Conservation (phyloP, 345 rosid species). For the Erysimum cheiranthoides region DNA sequence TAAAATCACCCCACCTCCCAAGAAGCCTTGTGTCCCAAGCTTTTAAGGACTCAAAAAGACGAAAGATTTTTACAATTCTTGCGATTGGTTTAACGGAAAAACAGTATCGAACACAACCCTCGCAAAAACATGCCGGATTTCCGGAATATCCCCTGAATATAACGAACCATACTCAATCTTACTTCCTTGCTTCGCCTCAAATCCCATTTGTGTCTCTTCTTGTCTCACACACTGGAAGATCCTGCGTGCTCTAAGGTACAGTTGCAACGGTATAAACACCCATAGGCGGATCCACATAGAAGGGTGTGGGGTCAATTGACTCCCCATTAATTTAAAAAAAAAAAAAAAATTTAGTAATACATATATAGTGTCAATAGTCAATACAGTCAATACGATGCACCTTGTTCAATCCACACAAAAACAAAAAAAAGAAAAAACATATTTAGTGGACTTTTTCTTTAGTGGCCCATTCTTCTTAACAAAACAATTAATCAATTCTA, state of each 20-base stretch:
- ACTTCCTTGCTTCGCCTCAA: constrained; percentile 57
- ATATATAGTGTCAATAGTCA: too few relatives aligned
- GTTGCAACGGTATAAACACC: constrained; percentile 71
- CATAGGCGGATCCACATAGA: constrained; percentile 37
- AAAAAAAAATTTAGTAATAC: too few relatives aligned
- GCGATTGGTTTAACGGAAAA: constrained; percentile 53
- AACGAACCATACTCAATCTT: constrained; percentile 63
- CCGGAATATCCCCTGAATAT: constrained; percentile 59
- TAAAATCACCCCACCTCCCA: not conserved
- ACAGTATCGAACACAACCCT: constrained; percentile 86
- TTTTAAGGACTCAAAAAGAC: not conserved
- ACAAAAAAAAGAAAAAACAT: too few relatives aligned
- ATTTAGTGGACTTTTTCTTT: too few relatives aligned
- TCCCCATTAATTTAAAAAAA: too few relatives aligned
- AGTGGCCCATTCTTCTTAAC: too few relatives aligned
- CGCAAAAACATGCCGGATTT: constrained; percentile 73
- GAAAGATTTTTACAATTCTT: not conserved
- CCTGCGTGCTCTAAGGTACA: constrained; percentile 52
- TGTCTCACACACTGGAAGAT: constrained; percentile 64
- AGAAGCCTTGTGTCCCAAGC: constrained; percentile 20
- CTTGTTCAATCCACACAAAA: too few relatives aligned
- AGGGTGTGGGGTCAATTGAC: too few relatives aligned
- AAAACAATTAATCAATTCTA: too few relatives aligned
- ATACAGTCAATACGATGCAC: too few relatives aligned
- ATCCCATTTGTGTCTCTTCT: constrained; percentile 50